These are phyloP conservation scores for Aplosporella prunicola DNA, from an alignment of 2,329 filamentous ascomycete species.

Conservation along the genomic window DNA sequence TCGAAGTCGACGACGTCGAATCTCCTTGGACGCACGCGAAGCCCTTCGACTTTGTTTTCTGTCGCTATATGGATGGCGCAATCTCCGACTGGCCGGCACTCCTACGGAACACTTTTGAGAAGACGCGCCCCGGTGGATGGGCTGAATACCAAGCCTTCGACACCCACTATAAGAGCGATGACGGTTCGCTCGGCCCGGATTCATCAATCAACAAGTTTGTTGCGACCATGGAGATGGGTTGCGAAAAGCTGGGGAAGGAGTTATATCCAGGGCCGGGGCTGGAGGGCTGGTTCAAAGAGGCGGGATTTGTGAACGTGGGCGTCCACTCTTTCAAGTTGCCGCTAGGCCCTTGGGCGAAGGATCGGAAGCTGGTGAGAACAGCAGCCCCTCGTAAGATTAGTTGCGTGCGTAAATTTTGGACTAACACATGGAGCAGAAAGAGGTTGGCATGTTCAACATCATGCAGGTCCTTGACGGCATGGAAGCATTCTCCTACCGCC, in stretches of 20 bases:
- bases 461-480: slow-evolving; percentile 33
- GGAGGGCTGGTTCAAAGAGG: slow-evolving; percentile 25
- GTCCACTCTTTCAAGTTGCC: slow-evolving; percentile 21
- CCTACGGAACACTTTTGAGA: slow-evolving; percentile 31
- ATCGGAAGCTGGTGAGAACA: slow-evolving; percentile 14
- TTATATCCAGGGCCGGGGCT: slow-evolving; percentile 23
- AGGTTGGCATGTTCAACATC: slow-evolving; percentile 23
- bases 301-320: slow-evolving; percentile 36
- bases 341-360: slow-evolving; percentile 20
- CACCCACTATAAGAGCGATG: slow-evolving; percentile 29
- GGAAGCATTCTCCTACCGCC: slow-evolving; percentile 34
- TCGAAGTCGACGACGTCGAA: slow-evolving; percentile 55
- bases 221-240: slow-evolving; percentile 1
- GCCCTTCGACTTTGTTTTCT: slow-evolving; percentile 49
- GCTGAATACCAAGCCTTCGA: slow-evolving; percentile 41
- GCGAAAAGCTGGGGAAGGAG: slow-evolving; percentile 13
- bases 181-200: slow-evolving; percentile 22
- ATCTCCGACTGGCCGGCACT: slow-evolving; percentile 47
- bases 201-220: slow-evolving; percentile 6
- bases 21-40: slow-evolving; percentile 45
- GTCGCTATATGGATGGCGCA: slow-evolving; percentile 41
- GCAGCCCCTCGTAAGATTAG: too few relatives aligned
- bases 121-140: slow-evolving; percentile 36
- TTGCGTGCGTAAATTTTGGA: not conserved
- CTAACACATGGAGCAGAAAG: slow-evolving; percentile 13